Conservation (phyloP, 768 basidiomycete genomes). For the Kwoniella heveanensis region DNA sequence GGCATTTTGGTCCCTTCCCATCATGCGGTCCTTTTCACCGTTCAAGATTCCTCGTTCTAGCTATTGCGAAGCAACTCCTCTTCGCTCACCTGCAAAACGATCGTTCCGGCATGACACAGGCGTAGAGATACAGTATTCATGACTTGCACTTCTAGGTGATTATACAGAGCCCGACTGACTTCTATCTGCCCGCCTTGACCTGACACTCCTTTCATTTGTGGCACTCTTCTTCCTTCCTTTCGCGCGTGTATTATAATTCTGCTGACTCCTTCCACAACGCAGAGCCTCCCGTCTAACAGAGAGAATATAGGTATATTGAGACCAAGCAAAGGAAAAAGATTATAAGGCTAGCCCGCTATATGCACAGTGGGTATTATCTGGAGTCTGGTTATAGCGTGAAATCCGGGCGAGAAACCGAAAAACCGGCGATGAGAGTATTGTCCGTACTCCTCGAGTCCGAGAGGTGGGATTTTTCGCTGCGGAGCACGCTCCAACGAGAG, state of each 20-base stretch:
- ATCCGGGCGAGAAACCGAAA: neutral
- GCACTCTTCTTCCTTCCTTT: neutral
- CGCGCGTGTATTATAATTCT: neutral
- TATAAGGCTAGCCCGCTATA: neutral
- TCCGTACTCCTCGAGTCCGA: neutral
- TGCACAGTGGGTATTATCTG: neutral
- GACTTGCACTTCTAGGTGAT: neutral
- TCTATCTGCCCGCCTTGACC: neutral
- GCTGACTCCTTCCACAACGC: neutral
- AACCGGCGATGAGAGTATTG: neutral
- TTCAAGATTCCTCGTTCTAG: too few relatives aligned
- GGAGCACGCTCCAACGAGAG: neutral
- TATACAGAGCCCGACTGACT: neutral
- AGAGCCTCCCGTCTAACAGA: neutral
- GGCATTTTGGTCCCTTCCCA: neutral
- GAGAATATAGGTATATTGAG: neutral
- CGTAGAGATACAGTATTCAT: neutral
- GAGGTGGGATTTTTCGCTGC: neutral
- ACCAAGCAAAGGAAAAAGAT: neutral
- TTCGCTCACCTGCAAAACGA: too few relatives aligned
- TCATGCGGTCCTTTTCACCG: too few relatives aligned
- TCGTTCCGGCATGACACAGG: too few relatives aligned
- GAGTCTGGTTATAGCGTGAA: neutral
- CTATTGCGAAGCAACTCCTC: too few relatives aligned
- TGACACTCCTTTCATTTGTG: neutral